Percentiles rank a stretch among this genome's conserved stretches.
These are phyloP conservation scores for Pyrenophora teres DNA, from an alignment of 2,329 filamentous ascomycete genomes.

Conservation along the genomic window DNA sequence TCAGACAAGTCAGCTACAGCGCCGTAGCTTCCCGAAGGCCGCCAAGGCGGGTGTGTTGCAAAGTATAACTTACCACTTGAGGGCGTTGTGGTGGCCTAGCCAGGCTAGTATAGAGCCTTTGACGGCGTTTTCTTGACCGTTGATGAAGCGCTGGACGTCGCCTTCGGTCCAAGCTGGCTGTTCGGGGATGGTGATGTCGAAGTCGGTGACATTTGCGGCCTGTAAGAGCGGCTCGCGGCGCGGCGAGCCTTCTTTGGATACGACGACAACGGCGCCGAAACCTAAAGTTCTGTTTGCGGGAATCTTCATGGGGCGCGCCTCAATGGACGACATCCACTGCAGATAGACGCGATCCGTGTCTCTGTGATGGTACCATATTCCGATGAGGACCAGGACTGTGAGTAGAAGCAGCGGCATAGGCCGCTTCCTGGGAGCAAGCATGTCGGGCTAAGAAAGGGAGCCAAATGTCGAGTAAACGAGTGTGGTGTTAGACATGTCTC, in stretches of 20 bases:
- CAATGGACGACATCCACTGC: slow-evolving; percentile 34
- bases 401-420: slow-evolving; percentile 37
- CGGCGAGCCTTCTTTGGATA: slow-evolving; percentile 48
- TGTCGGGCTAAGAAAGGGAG: slow-evolving; percentile 21
- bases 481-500: slow-evolving; percentile 29
- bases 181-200: slow-evolving; percentile 50
- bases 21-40: background rate
- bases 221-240: slow-evolving; percentile 49
- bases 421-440: slow-evolving; percentile 42
- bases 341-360: slow-evolving; percentile 36
- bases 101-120: slow-evolving; percentile 51
- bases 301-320: slow-evolving; percentile 29
- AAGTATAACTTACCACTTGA: slow-evolving; percentile 40
- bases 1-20: slow-evolving; percentile 18
- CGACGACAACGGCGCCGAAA: slow-evolving; percentile 50
- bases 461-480: slow-evolving; percentile 17
- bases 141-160: slow-evolving; percentile 47
- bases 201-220: slow-evolving; percentile 49
- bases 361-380: slow-evolving; percentile 36
- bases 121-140: slow-evolving; percentile 41
- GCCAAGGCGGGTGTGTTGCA: slow-evolving; percentile 15
- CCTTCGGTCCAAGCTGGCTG: slow-evolving; percentile 51
- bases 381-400: slow-evolving; percentile 31
- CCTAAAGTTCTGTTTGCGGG: slow-evolving; percentile 46
- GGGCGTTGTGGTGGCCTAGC: slow-evolving; percentile 52